phyloP scores from a whole-genome alignment of 805 yeast genomes.

The Sugiyamaella chiloensis region DNA sequence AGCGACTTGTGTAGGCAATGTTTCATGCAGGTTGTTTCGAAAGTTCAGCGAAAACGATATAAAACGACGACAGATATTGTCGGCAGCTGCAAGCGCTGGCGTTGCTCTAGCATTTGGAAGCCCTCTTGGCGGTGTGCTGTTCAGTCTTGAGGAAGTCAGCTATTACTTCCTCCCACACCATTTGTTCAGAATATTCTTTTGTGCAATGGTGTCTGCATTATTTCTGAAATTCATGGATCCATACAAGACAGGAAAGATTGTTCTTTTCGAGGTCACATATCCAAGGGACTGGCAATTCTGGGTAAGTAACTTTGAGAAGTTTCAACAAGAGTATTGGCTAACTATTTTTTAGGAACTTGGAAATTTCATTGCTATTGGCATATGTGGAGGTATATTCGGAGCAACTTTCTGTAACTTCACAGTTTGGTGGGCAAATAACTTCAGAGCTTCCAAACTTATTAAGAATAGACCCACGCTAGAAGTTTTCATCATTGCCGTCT shows the following conservation, averaged over 20 bases:
- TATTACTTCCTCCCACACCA: slow-evolving; percentile 54
- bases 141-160: slow-evolving; percentile 55
- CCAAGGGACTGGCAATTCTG: slow-evolving; percentile 50
- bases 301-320: not conserved
- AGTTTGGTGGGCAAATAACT: slow-evolving; percentile 41
- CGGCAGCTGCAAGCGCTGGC: slow-evolving; percentile 58
- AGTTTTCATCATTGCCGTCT: slow-evolving; percentile 42
- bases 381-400: slow-evolving; percentile 54
- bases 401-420: slow-evolving; percentile 48
- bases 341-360: slow-evolving; percentile 37
- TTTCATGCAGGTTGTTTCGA: slow-evolving; percentile 45
- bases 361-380: slow-evolving; percentile 46
- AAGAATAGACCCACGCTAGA: slow-evolving; percentile 43
- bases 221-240: slow-evolving; percentile 54
- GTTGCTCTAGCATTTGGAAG: slow-evolving; percentile 61
- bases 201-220: slow-evolving; percentile 52
- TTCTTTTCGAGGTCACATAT: slow-evolving; percentile 50
- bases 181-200: slow-evolving; percentile 51
- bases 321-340: not conserved
- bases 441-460: slow-evolving; percentile 36
- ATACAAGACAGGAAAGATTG: slow-evolving; percentile 58
- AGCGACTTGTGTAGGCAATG: slow-evolving; percentile 57
- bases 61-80: slow-evolving; percentile 49
- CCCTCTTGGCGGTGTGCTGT: slow-evolving; percentile 57
- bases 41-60: slow-evolving; percentile 48